Evolutionary conservation across 2,329 filamentous ascomycete species (phyloP).

Genomic region (Cladophialophora carrionii): DNA sequence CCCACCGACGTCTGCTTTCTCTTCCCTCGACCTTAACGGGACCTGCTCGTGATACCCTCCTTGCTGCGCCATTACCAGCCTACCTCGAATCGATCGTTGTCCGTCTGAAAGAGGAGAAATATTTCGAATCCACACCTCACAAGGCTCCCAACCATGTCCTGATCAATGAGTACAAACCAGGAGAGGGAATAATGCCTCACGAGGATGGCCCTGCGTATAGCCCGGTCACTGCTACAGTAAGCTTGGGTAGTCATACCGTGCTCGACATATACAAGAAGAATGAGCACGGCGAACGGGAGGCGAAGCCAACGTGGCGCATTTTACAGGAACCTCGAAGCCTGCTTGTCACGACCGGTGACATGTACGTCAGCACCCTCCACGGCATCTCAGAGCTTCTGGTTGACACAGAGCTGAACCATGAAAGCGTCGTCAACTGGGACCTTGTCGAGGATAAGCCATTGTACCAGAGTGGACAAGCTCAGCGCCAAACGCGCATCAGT

Average conservation of each 20-base stretch:
- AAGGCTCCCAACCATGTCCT: conserved; percentile 82
- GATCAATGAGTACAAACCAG: conserved; percentile 86
- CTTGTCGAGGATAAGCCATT: conserved; percentile 52
- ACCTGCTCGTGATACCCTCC: conserved; percentile 64
- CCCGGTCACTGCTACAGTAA: conserved; percentile 87
- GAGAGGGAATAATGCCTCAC: conserved; percentile 95
- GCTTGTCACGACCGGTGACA: conserved; percentile 57
- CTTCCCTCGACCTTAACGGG: conserved; percentile 83
- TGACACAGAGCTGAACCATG: conserved; percentile 63
- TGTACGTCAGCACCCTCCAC: conserved; percentile 63
- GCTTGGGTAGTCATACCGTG: conserved; percentile 75
- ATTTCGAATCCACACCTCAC: conserved; percentile 71
- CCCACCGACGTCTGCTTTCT: conserved; percentile 86
- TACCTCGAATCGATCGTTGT: conserved; percentile 73
- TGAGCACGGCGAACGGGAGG: conserved; percentile 32
- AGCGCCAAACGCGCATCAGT: conserved; percentile 59
- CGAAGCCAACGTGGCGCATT: conserved; percentile 58
- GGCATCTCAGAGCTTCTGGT: conserved; percentile 60
- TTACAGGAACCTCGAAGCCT: conserved; percentile 81
- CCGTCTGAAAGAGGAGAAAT: conserved; percentile 53
- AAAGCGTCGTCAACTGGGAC: conserved; percentile 61
- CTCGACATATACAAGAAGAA: conserved; percentile 72
- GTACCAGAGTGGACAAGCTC: conserved; percentile 49
- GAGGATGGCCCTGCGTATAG: conserved; percentile 90
- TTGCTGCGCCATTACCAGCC: conserved; percentile 69